Evolutionary conservation across 2,329 filamentous ascomycete genomes (phyloP), one percentile per base, ranked within the genome.

Genomic region (Neurospora sp.): DNA sequence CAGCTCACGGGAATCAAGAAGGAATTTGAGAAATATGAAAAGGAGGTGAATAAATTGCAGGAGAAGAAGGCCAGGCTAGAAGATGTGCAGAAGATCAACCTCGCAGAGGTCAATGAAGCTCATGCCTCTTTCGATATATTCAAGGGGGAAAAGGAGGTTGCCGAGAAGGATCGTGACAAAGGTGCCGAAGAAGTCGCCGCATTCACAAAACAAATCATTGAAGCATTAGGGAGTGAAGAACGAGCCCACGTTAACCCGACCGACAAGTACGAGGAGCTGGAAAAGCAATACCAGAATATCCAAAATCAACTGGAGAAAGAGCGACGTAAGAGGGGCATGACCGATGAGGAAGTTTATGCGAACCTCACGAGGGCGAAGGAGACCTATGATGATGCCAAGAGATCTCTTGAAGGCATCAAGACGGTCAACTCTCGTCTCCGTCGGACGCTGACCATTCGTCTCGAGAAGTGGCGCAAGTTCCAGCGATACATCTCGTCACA

Each of bases 401-500:
- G 79, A 11, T 79, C 83, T 66, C 82, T 84, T 70, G 77, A 81
- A 68, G 84, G 82, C 33, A 82, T 86, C 67, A 75, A 77, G 19
- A 76, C 78, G 39, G 78, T 84, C 23, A 78, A 83, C 38, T 72
- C 77, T 15, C 76, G 79, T 0, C 78, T 90, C 43, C 86, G 86
- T 74, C 76, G 83, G 39, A 88, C 93, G 0, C 86, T 97, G 52
- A 80, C 82, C 10, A 83, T 90, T 70, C 92, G 96, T 17, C 86
- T 92, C 70, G 82, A 85, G 38, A 89, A 93, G 75, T 99, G 93
- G 91, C 85, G 88, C 70, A 84, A 86, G 68, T 98, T 99, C 80
- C 91, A 95, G 76, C 87, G 89, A 36, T 88, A 90, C 74, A 97
- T 99, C 76, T 95, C 93, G 43, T 88, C 91, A n/a, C 89, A 91